Evolutionary conservation across 192 early-diverging fungal species (phyloP), one percentile per base, ranked within the genome.

Genomic region (Gonapodya prolifera): DNA sequence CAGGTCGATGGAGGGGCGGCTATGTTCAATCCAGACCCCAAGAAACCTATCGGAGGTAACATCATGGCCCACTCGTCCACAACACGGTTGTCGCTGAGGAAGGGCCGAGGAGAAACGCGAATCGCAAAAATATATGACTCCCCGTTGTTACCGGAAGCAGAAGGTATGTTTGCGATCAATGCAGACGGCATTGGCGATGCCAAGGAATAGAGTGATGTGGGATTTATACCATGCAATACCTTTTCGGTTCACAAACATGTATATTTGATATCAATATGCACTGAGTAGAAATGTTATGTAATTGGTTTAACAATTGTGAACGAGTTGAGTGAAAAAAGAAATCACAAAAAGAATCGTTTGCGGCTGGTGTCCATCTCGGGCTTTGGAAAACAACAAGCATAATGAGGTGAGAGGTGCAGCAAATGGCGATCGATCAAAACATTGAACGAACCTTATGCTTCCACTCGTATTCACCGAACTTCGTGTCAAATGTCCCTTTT

Each of bases 31-130:
- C 83, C 91, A 16, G 94, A 96, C 77, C 92, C 92, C 28, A 96
- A 96, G 80, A 99, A 99, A 77, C 97, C 97, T 0, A 96, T 96
- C 77, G 97, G 97, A 70, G 97, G 97, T 77, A 96, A 99, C 83
- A 97, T 99, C 35, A 96, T 98, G 81, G 96, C 97, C 0, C 97
- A 99, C 76, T 87, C 97, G n/a, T 97, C 96, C 36, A 97, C 95
- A 8, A 99, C 97, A 18, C 87, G 96, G 91, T 94, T 99, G 35
- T 99, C 89, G 78, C 84, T 99, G 69, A 90, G 93, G 77, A 99
- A 99, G 81, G 97, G 93, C 23, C 85, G 93, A 2, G 95, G 91
- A 23, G 96, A 97, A 78, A 96, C 87, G 35, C 90, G 96, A 32
- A 90, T 96, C 34, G 97, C 95, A 87, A 99, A 99, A 82, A 89